phyloP scores from a whole-genome alignment of 495 filamentous ascomycete species.

The Penicillium paxilli region DNA sequence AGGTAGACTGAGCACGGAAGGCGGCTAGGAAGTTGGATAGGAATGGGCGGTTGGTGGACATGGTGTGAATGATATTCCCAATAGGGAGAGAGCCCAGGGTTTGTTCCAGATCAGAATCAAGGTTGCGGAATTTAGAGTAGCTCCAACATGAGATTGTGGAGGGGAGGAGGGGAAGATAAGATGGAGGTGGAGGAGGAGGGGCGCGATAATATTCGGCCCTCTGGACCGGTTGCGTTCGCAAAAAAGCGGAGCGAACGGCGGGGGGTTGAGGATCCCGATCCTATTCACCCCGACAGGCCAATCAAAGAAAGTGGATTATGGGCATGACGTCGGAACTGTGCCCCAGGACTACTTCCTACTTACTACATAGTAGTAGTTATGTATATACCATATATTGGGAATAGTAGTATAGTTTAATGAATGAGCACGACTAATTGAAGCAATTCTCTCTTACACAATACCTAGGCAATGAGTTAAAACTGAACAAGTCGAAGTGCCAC shows the following conservation, averaged over 20 bases:
- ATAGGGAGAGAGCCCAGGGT: not conserved
- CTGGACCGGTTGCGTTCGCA: constrained; percentile 7
- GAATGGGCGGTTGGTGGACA: constrained; percentile 78
- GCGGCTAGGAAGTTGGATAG: constrained; percentile 84
- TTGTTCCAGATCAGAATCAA: not conserved
- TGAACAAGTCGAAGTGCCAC: too few species aligned
- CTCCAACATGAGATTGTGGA: not conserved
- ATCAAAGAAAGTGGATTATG: constrained; percentile 24
- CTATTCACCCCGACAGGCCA: constrained; percentile 15
- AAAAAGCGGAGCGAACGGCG: constrained; percentile 9
- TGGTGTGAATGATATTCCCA: constrained; percentile 6
- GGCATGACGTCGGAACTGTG: constrained; percentile 25
- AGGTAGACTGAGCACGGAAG: constrained; percentile 65
- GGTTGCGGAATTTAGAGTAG: constrained; percentile 1
- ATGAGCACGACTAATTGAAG: too few species aligned
- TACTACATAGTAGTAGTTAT: too few species aligned
- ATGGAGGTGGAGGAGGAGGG: not conserved
- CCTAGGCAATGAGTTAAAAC: too few species aligned
- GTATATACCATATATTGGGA: too few species aligned
- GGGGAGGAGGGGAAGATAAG: not conserved
- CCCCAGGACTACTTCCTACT: too few species aligned
- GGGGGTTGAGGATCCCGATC: constrained; percentile 21
- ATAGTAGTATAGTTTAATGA: too few species aligned
- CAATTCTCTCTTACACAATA: too few species aligned
- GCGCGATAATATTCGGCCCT: not conserved